Base-by-base conservation (phyloP, 345 rosid genomes). In the Bretschneidera sinensis region DNA sequence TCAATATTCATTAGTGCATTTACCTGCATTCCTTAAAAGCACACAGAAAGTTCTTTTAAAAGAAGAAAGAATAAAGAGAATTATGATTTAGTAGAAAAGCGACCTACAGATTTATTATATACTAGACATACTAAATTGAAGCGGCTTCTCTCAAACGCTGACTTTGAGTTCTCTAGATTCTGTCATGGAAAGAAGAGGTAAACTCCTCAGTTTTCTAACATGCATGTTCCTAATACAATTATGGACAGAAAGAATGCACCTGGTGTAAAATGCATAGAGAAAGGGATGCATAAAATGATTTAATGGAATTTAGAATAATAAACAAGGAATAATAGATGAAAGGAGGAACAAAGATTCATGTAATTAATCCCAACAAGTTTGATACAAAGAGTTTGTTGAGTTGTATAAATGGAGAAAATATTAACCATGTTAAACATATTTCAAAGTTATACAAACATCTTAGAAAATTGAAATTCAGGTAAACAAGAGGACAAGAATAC, bases 161-260 rank as follows among this genome's bases (percentile, higher is more conserved):
- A 87, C 74, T 85, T 91, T 21, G 97, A 91, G 74, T 91, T 87
- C 73, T 84, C 79, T 48, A 91, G 66, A 81, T 83, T 85, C 97
- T 91, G 87, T 70, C 28, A 70, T 51, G 22, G 10, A 54, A 39
- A 61, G 17, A 43, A 25, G n/a, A n/a, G n/a, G 48, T 51, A 50
- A 51, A 47, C 24, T 56, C 14, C 54, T 65, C 21, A 61, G 65
- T 61, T 51, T 5, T 5, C 45, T 39, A 7, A 39, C 24, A 51
- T 51, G 24, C 3, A 20, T 18, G 24, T 51, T 21, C 10, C 24
- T 51, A 14, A 11, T 24, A 39, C 1, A 39, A 11, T 39, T 39
- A 39, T 39, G 6, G 45, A 39, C 4, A 31, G 9, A 9, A 9
- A 31, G 9, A 9, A 31, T 4, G 6, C 9, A 31, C 9, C 35